A percentile compares a stretch with the other conserved stretches of the same genome.
Conservation (phyloP, 2,329 filamentous ascomycete genomes). For the Stachybotrys chartarum region DNA sequence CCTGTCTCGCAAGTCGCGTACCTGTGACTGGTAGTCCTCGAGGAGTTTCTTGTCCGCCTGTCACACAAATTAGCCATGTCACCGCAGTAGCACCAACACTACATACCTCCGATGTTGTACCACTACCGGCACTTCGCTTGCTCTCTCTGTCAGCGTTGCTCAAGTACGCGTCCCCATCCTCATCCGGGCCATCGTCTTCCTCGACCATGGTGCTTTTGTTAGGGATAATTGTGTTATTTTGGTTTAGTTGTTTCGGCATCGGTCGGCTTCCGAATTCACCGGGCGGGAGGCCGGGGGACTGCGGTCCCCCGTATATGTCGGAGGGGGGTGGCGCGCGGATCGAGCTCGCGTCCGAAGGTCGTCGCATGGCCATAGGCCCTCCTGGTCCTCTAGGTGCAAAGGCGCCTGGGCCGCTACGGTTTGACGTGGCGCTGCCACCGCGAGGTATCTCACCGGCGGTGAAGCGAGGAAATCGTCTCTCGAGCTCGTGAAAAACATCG, state of each 20-base stretch:
- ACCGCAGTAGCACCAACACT: background rate
- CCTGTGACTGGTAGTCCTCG: conserved; percentile 72
- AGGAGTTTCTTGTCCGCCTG: conserved; percentile 64
- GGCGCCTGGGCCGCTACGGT: conserved; percentile 45
- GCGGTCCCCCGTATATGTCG: conserved; percentile 46
- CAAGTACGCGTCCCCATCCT: background rate
- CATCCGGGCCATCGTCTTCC: conserved; percentile 61
- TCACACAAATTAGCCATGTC: conserved; percentile 7
- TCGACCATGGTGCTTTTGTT: conserved; percentile 98
- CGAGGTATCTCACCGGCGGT: conserved; percentile 61
- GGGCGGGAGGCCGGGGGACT: conserved; percentile 50
- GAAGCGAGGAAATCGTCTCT: conserved; percentile 82
- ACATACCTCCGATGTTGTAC: conserved; percentile 30
- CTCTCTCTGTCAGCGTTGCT: conserved; percentile 11
- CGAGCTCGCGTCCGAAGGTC: conserved; percentile 57
- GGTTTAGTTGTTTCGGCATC: conserved; percentile 74
- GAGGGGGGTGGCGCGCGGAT: conserved; percentile 39
- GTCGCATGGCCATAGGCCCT: conserved; percentile 44
- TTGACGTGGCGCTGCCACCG: conserved; percentile 59
- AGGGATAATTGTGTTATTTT: conserved; percentile 92
- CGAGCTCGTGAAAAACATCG: conserved; percentile 92
- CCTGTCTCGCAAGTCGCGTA: conserved; percentile 67
- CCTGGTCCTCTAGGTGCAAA: conserved; percentile 45
- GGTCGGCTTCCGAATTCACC: conserved; percentile 64
- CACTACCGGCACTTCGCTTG: conserved; percentile 22